phyloP scores from a whole-genome alignment of 1,284 basidiomycete species.

The Boletus calvinii region DNA sequence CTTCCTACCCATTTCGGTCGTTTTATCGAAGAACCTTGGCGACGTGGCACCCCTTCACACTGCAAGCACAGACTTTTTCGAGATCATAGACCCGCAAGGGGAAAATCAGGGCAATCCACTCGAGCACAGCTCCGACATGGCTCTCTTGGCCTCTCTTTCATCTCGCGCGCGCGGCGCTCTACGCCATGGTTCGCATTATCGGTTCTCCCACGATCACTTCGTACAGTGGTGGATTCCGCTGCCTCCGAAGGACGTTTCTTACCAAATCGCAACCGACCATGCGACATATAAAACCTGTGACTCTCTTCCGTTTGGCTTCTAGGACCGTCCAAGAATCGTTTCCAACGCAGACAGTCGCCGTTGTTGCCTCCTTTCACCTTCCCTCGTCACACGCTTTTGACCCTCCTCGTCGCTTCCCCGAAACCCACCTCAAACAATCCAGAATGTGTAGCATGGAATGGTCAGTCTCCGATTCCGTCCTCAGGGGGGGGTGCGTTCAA shows the following conservation, averaged over 20 bases:
- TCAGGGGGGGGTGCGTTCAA: constrained; percentile 1
- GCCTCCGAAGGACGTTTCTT: constrained; percentile 32
- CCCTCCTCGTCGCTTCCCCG: not conserved
- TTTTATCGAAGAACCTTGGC: constrained; percentile 27
- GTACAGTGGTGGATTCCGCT: constrained; percentile 29
- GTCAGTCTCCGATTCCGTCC: constrained; percentile 27
- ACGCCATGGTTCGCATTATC: constrained; percentile 15
- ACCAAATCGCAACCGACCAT: constrained; percentile 29
- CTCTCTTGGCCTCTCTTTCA: constrained; percentile 9
- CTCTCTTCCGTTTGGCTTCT: constrained; percentile 3
- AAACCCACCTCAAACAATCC: constrained; percentile 5
- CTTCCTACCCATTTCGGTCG: constrained; percentile 26
- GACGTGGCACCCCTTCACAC: constrained; percentile 27
- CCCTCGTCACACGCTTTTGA: not conserved
- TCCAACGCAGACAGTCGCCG: not conserved
- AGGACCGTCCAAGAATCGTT: not conserved
- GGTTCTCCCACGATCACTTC: constrained; percentile 38
- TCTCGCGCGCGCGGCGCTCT: not conserved
- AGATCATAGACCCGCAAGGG: constrained; percentile 23
- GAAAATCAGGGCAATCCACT: constrained; percentile 32
- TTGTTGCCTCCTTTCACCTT: not conserved
- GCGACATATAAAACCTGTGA: constrained; percentile 31
- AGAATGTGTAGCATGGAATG: constrained; percentile 48
- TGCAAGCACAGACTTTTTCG: constrained; percentile 23
- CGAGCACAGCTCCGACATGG: constrained; percentile 26